A percentile compares a stretch with the other conserved stretches of the same genome.
Conservation (phyloP, 169 alveolate genomes). For the Besnoitia besnoiti region DNA sequence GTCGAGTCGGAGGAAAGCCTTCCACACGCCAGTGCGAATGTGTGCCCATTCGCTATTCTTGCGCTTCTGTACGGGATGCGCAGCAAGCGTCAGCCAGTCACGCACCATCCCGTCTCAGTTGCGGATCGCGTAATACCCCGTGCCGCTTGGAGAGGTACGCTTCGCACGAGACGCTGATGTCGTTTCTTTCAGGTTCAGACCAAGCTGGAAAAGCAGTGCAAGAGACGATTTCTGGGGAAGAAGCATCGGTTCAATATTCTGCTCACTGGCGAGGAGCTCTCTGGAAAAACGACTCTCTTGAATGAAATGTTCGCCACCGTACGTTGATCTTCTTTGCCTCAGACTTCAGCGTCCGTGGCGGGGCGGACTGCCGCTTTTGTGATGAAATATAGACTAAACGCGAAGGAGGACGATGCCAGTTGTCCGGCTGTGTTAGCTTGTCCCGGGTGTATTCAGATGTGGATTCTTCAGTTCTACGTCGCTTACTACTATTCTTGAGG, state of each 20-base stretch:
- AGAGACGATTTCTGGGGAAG: constrained; percentile 6
- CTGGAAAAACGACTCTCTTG: constrained; percentile 10
- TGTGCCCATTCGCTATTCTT: too few relatives aligned
- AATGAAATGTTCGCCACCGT: constrained; percentile 5
- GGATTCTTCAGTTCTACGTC: not conserved
- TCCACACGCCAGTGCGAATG: too few relatives aligned
- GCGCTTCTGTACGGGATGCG: too few relatives aligned
- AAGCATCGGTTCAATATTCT: constrained; percentile 4
- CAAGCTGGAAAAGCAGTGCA: constrained; percentile 37
- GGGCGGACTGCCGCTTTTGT: not conserved
- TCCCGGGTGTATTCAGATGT: not conserved
- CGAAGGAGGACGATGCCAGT: not conserved
- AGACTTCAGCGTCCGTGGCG: not conserved
- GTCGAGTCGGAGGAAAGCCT: too few relatives aligned
- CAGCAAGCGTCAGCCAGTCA: too few relatives aligned
- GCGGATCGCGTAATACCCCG: too few relatives aligned
- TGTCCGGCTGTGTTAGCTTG: not conserved
- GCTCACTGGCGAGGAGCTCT: not conserved
- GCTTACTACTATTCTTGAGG: not conserved
- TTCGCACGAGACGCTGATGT: not conserved
- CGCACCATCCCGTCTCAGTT: too few relatives aligned
- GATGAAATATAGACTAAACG: too few relatives aligned
- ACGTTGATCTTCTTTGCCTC: not conserved
- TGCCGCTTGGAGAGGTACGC: too few relatives aligned
- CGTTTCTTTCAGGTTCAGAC: constrained; percentile 5